Percentiles rank a stretch among this genome's conserved stretches.
Evolutionary conservation across 148 eudicot genomes (phyloP).

Genomic region (Rhododendron molle): DNA sequence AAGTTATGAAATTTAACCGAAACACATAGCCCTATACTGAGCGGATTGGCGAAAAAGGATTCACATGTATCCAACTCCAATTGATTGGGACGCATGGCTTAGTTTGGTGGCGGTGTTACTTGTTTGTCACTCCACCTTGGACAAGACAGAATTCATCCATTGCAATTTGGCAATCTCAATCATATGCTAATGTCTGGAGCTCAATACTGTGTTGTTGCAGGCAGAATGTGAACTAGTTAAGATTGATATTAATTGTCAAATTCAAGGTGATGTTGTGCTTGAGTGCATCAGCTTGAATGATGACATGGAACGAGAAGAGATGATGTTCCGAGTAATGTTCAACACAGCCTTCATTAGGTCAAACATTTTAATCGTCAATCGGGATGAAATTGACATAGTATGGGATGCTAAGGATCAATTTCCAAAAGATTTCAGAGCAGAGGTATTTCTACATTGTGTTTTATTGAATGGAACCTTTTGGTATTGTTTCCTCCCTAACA

Average conservation of each 20-base stretch:
- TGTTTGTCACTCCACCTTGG: neutral
- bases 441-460: constrained; percentile 36
- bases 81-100: neutral
- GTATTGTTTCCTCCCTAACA: constrained; percentile 2
- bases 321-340: constrained; percentile 89
- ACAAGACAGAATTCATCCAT: neutral
- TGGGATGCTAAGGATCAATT: constrained; percentile 77
- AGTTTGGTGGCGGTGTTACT: neutral
- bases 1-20: neutral
- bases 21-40: neutral
- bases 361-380: constrained; percentile 75
- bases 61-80: neutral
- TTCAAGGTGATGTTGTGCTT: constrained; percentile 92
- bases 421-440: constrained; percentile 78
- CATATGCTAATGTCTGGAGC: neutral
- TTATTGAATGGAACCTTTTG: neutral
- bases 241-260: constrained; percentile 77
- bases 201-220: constrained; percentile 37
- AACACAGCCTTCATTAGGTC: constrained; percentile 89
- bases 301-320: constrained; percentile 65
- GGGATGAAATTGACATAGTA: constrained; percentile 71
- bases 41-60: neutral
- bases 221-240: constrained; percentile 75
- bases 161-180: neutral
- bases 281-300: constrained; percentile 73